A percentile compares a stretch with the other conserved stretches of the same genome.
Conservation (phyloP, 768 basidiomycete species). For the Suillus plorans region DNA sequence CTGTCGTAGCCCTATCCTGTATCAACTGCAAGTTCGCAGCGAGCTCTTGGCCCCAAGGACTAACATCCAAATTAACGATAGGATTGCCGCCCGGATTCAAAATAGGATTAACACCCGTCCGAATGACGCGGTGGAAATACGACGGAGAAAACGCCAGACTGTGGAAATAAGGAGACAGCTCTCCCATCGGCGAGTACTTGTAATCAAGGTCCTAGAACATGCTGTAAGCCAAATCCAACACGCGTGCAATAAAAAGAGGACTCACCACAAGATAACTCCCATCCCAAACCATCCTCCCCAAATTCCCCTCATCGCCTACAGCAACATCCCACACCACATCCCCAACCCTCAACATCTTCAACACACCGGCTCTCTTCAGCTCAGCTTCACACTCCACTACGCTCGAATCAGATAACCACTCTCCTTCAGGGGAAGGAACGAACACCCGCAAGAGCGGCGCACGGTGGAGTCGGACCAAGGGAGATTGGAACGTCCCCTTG, state of each 20-base stretch:
- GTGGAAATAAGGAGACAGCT: constrained; percentile 78
- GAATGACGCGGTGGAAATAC: constrained; percentile 85
- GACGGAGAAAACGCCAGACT: constrained; percentile 82
- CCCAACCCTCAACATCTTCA: constrained; percentile 63
- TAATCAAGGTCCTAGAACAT: constrained; percentile 75
- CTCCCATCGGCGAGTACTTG: constrained; percentile 71
- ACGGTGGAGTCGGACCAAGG: constrained; percentile 66
- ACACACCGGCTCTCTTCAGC: constrained; percentile 65
- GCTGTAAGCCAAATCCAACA: constrained; percentile 15
- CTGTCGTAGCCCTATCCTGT: constrained; percentile 74
- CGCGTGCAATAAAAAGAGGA: background rate
- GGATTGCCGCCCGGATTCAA: constrained; percentile 54
- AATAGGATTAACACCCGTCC: constrained; percentile 40
- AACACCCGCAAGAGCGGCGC: constrained; percentile 81
- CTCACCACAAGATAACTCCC: constrained; percentile 80
- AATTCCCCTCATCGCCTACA: constrained; percentile 82
- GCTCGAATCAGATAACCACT: constrained; percentile 82
- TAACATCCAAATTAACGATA: constrained; percentile 70
- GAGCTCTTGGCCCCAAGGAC: constrained; percentile 79
- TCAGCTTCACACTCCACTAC: constrained; percentile 83
- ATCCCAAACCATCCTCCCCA: constrained; percentile 84
- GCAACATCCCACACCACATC: constrained; percentile 89
- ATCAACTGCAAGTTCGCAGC: constrained; percentile 70
- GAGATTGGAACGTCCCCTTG: constrained; percentile 54
- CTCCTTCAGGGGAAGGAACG: constrained; percentile 83